Evolutionary conservation across 2,329 filamentous ascomycete genomes (phyloP).

Genomic region (Curvularia sp.): DNA sequence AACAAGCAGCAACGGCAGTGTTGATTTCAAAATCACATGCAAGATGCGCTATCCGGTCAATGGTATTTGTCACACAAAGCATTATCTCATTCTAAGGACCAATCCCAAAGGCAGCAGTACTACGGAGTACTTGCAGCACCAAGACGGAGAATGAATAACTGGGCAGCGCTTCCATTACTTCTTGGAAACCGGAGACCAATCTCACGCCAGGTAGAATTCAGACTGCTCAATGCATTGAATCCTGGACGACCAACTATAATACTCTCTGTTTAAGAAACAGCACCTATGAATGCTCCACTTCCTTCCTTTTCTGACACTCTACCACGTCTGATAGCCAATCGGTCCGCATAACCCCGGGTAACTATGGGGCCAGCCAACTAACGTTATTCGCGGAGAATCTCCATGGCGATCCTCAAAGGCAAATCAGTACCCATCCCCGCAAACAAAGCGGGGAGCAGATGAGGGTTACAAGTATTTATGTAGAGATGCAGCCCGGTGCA

Average conservation of each 20-base stretch:
- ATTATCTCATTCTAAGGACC: neutral
- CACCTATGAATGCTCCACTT: neutral
- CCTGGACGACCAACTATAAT: neutral
- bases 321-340: neutral
- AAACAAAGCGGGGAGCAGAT: neutral
- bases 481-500: neutral
- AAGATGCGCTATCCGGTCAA: neutral
- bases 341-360: neutral
- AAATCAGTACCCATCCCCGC: neutral
- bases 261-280: neutral
- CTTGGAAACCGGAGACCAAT: neutral
- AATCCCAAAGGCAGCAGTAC: neutral
- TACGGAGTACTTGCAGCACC: neutral
- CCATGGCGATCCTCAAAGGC: slow-evolving; percentile 7
- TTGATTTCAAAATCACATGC: neutral
- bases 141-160: neutral
- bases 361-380: neutral
- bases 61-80: neutral
- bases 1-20: neutral
- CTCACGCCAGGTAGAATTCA: neutral
- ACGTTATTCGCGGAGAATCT: slow-evolving; percentile 16
- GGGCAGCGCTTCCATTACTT: neutral
- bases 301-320: neutral
- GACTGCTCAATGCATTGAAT: neutral
- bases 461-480: neutral